Base-by-base conservation (phyloP, 495 filamentous ascomycete genomes). In the Articulospora tetracladia region DNA sequence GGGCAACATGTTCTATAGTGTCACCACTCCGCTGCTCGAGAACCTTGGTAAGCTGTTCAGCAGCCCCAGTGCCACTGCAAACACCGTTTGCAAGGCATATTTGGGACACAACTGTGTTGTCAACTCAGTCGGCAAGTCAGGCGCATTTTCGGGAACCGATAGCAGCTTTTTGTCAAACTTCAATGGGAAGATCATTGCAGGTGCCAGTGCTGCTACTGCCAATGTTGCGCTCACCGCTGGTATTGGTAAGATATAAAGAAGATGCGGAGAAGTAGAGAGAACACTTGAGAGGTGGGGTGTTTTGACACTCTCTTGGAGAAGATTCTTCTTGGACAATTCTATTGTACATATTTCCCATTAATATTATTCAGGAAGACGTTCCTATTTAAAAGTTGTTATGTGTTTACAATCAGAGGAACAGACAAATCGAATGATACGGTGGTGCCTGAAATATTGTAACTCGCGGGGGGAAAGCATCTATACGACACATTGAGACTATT, bases 1-100 rank as follows among this genome's bases (percentile, higher is more conserved):
- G 66, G 83, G 83, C n/a, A 84, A 79, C 64, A 77, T 78, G n/a
- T 84, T 85, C 74, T 74, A 82, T 70, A 78, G 78, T 59, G 76
- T 83, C 51, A 53, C 34, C 15, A 65, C 62, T 3, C 48, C 57
- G 13, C 48, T 67, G 3, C 55, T 56, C 25, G 32, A 65, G 26
- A 61, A 51, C 39, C 44, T 60, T 60, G 75, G 78, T n/a, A 51
- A 73, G 61, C 67, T 81, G 27, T 82, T 81, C 66, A 74, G 72
- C 7, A 66, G 70, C 3, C 36, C 50, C 19, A 20, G 13, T 24
- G 27, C 41, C 3, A 20, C 19, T 15, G 76, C 76, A 46, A 79
- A 77, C 64, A 49, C 58, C 17, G 61, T 66, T 30, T 81, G 79
- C 74, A 55, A 57, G 4, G 61, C 70, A 1, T 71, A 73, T 57